These are phyloP conservation scores for Pyrus betulifolia DNA, from an alignment of 306 rosid species.

Conservation along the genomic window DNA sequence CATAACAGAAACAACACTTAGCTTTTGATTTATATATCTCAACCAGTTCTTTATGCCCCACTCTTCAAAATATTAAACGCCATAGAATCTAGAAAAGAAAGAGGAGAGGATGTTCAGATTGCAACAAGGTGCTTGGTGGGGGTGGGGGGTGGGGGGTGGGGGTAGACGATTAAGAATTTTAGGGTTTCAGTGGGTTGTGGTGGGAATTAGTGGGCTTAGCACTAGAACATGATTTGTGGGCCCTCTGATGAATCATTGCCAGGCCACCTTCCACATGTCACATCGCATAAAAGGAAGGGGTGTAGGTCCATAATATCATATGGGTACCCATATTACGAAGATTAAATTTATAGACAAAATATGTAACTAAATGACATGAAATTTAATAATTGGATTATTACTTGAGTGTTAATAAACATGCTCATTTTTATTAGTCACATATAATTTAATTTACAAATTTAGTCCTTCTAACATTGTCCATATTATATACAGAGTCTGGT, in stretches of 20 bases:
- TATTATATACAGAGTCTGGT: slow-evolving; percentile 13
- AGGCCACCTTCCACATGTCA: slow-evolving; percentile 24
- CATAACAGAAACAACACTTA: background rate
- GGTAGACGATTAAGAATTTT: background rate
- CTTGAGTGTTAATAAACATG: too few relatives aligned
- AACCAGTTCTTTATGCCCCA: background rate
- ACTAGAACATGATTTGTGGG: slow-evolving; percentile 44
- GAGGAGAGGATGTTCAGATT: slow-evolving; percentile 1
- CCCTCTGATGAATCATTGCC: slow-evolving; percentile 49
- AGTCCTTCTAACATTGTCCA: too few relatives aligned
- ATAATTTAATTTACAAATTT: too few relatives aligned
- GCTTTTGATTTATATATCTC: background rate
- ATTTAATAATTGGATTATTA: too few relatives aligned
- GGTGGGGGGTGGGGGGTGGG: background rate
- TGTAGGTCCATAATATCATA: background rate
- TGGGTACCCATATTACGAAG: too few relatives aligned
- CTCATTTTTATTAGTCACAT: too few relatives aligned
- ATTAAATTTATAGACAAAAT: too few relatives aligned
- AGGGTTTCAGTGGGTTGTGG: slow-evolving; percentile 28
- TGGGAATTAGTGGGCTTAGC: slow-evolving; percentile 54
- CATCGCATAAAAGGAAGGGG: slow-evolving; percentile 17
- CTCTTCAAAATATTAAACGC: background rate
- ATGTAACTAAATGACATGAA: too few relatives aligned
- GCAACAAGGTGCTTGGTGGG: background rate
- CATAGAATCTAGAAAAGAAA: slow-evolving; percentile 15